Percentiles rank a stretch among this genome's conserved stretches.
These are phyloP conservation scores for Pythium phragmiticola DNA, from an alignment of 352 stramenopile genomes.

Conservation along the genomic window DNA sequence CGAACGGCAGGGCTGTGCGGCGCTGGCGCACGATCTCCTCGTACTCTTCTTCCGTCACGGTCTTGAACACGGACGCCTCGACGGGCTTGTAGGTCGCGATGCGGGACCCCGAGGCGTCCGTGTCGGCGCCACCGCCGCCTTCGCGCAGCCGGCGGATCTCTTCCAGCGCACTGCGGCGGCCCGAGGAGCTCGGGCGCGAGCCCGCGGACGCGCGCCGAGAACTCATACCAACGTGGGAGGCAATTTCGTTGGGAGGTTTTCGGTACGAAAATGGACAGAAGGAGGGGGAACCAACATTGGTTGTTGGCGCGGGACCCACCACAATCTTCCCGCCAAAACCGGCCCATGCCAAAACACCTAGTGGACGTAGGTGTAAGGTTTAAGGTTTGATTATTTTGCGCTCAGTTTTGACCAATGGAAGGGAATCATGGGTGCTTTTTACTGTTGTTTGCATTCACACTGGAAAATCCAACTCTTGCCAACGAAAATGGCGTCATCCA, in stretches of 20 bases:
- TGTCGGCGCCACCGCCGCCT: conserved; percentile 23
- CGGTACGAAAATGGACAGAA: background rate
- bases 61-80: conserved; percentile 83
- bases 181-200: conserved; percentile 29
- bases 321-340: conserved; percentile 30
- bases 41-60: conserved; percentile 85
- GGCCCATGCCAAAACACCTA: conserved; percentile 10
- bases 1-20: conserved; percentile 73
- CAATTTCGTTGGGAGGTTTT: background rate
- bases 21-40: conserved; percentile 81
- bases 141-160: conserved; percentile 80
- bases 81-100: conserved; percentile 73
- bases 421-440: background rate
- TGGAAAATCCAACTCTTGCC: background rate
- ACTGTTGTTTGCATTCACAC: background rate
- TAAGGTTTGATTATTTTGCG: conserved; percentile 2
- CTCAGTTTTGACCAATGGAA: conserved; percentile 20
- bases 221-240: conserved; percentile 43
- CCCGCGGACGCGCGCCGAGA: conserved; percentile 32
- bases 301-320: background rate
- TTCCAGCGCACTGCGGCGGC: conserved; percentile 50
- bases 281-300: background rate
- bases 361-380: background rate
- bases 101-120: conserved; percentile 32
- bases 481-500: conserved; percentile 56